These are phyloP conservation scores for maize (Zea mays) DNA, from an alignment of 176 grass and related monocot species.

Conservation along the genomic window Zm-B73-REFERENCE-NAM-5.0 NC_050100.1:101621001-101621500, in stretches of 20 bases:
- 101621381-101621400: background rate
- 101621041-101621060: background rate
- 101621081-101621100: background rate
- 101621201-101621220: background rate
- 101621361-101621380: background rate
- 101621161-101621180: background rate
- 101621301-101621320: too few relatives aligned
- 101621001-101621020: background rate
- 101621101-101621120: conserved; percentile 1
- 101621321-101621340: too few relatives aligned
- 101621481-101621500: too few relatives aligned
- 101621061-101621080: background rate
- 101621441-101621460: too few relatives aligned
- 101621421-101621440: too few relatives aligned
- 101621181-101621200: background rate
- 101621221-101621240: background rate
- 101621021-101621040: background rate
- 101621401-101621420: too few relatives aligned
- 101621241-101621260: background rate
- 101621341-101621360: background rate
- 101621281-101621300: background rate
- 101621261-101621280: background rate
- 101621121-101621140: conserved; percentile 7
- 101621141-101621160: background rate
- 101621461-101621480: too few relatives aligned